phyloP scores from a whole-genome alignment of 768 basidiomycete genomes.

The Rhizopogon rudus region DNA sequence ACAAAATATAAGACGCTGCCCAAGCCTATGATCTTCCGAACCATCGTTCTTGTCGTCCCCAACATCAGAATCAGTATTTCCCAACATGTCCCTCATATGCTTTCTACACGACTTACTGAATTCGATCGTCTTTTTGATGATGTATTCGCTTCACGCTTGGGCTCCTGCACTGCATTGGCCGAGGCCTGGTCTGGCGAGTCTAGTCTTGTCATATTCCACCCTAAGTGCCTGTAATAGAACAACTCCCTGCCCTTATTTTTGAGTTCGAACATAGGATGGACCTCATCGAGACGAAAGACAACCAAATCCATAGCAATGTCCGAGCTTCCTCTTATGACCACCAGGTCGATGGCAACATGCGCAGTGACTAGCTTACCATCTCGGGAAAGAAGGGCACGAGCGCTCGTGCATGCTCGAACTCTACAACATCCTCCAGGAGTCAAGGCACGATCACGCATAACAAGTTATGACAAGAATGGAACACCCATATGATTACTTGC shows the following conservation, averaged over 20 bases:
- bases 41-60: not conserved
- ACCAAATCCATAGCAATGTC: conserved; percentile 44
- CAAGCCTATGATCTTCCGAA: not conserved
- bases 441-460: conserved; percentile 28
- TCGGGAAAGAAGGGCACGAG: conserved; percentile 40
- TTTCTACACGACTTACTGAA: conserved; percentile 39
- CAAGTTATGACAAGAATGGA: no score
- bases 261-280: conserved; percentile 32
- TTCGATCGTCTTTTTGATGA: conserved; percentile 43
- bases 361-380: conserved; percentile 41
- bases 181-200: not conserved
- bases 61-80: not conserved
- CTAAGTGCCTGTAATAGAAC: no score
- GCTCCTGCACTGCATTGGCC: not conserved
- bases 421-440: conserved; percentile 43
- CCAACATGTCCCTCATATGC: conserved; percentile 16
- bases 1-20: not conserved
- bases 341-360: conserved; percentile 37
- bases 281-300: conserved; percentile 38
- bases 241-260: not conserved
- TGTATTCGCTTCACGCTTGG: conserved; percentile 19
- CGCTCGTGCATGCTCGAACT: conserved; percentile 37
- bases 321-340: conserved; percentile 52
- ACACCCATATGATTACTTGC: not conserved
- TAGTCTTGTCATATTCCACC: not conserved